Base-by-base conservation (phyloP, 192 early-diverging fungal genomes). In the Jimgerdemannia flammicorona region DNA sequence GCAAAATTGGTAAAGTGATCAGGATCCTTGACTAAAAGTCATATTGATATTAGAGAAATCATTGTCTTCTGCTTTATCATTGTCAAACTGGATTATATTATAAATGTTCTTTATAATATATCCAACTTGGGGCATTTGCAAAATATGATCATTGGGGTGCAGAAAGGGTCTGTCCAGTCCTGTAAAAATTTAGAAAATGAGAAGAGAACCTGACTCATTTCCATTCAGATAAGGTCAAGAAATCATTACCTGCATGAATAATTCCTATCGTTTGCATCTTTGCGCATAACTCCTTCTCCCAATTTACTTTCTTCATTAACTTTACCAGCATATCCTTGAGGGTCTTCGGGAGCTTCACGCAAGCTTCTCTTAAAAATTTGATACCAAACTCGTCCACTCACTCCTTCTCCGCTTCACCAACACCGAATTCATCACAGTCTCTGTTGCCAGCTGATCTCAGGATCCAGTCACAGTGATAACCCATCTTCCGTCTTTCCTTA, bases 201-300 rank as follows among this genome's bases (percentile, higher is more conserved):
- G n/a, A n/a, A n/a, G n/a, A n/a, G n/a, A n/a, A n/a, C n/a, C n/a
- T n/a, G n/a, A n/a, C n/a, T n/a, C n/a, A n/a, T n/a, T n/a, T n/a
- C n/a, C n/a, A n/a, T n/a, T n/a, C n/a, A n/a, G n/a, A n/a, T n/a
- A n/a, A n/a, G n/a, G 11, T 54, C n/a, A n/a, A n/a, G 65, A 70
- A 40, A 18, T 44, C 44, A 19, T 10, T 75, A 70, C 68, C 75
- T 20, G 75, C 20, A 70, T 76, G 64, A 40, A 43, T 66, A 43
- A 76, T 76, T 72, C 75, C 66, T 9, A 74, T 40, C n/a, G 73
- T 74, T 42, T 74, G 73, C 73, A 74, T n/a, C n/a, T 65, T 76
- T 43, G 43, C 49, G 42, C 19, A 42, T 7, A 4, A 7, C 49
- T 54, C 49, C 44, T 41, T 54, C 40, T 76, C 43, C 70, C 59